These are phyloP conservation scores for Sclerotinia trifoliorum DNA, from an alignment of 2,329 filamentous ascomycete genomes.

Conservation along the genomic window DNA sequence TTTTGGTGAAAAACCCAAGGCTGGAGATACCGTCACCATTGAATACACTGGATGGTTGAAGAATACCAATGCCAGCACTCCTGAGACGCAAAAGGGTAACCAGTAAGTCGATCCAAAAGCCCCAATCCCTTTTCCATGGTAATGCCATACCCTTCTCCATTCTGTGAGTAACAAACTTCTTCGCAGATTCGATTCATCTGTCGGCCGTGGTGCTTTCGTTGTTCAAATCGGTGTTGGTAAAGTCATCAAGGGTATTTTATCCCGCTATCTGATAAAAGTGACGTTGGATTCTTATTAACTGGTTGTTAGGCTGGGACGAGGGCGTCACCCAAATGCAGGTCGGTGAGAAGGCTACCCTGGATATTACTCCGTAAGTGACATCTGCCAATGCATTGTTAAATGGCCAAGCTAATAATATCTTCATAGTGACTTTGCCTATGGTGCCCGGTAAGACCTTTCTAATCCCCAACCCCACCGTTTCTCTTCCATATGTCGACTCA, in stretches of 20 bases:
- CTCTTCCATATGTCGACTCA: neutral
- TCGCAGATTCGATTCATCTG: constrained; percentile 82
- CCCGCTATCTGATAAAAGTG: constrained; percentile 16
- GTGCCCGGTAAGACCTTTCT: constrained; percentile 51
- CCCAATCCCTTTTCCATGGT: neutral
- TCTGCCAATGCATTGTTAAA: neutral
- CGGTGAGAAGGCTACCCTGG: constrained; percentile 84
- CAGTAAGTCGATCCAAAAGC: constrained; percentile 8
- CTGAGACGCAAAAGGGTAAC: constrained; percentile 55
- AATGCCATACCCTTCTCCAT: neutral
- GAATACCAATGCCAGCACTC: constrained; percentile 68
- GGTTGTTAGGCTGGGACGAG: constrained; percentile 71
- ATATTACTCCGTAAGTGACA: constrained; percentile 67
- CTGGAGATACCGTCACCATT: constrained; percentile 75
- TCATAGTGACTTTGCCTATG: constrained; percentile 63
- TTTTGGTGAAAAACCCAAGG: constrained; percentile 54
- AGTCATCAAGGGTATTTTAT: constrained; percentile 75
- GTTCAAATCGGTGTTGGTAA: constrained; percentile 76
- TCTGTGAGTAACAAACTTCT: constrained; percentile 17
- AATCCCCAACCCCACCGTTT: neutral
- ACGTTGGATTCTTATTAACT: constrained; percentile 25
- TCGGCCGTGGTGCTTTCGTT: constrained; percentile 72
- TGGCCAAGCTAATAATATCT: constrained; percentile 28
- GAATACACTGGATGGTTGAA: constrained; percentile 89
- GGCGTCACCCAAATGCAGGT: constrained; percentile 83